Evolutionary conservation across 352 stramenopile genomes (phyloP).

Genomic region (Globisporangium iwayamae): DNA sequence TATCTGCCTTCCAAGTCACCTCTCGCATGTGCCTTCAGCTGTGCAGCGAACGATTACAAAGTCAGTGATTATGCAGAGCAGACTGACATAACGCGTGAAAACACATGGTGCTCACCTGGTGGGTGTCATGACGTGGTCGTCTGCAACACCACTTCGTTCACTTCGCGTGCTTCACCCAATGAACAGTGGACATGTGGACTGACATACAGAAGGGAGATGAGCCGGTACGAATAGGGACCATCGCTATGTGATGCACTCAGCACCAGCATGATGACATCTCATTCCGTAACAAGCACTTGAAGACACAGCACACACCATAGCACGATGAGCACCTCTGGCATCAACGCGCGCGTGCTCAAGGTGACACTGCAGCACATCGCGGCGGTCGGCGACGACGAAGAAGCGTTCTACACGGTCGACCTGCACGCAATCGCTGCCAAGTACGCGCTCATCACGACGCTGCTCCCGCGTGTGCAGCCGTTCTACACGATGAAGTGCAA

Average conservation of each 20-base stretch:
- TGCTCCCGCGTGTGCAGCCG: slow-evolving; percentile 45
- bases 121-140: not conserved
- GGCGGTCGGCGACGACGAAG: slow-evolving; percentile 27
- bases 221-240: not conserved
- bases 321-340: not conserved
- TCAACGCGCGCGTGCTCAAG: slow-evolving; percentile 13
- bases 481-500: slow-evolving; percentile 94
- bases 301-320: not conserved
- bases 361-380: slow-evolving; percentile 24
- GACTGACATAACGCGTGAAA: not conserved
- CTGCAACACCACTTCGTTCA: not conserved
- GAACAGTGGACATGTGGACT: not conserved
- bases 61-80: not conserved
- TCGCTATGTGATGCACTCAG: not conserved
- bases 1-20: not conserved
- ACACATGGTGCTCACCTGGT: too few relatives aligned
- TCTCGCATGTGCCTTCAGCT: not conserved
- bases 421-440: slow-evolving; percentile 45
- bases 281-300: not conserved
- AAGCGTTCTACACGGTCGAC: slow-evolving; percentile 67
- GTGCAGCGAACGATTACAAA: not conserved
- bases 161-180: not conserved
- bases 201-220: not conserved
- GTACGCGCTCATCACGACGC: slow-evolving; percentile 41
- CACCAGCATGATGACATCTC: not conserved